Evolutionary conservation across 2,329 filamentous ascomycete genomes (phyloP), one percentile per base, ranked within the genome.

Genomic region (Ploettnerulaceae sp.): DNA sequence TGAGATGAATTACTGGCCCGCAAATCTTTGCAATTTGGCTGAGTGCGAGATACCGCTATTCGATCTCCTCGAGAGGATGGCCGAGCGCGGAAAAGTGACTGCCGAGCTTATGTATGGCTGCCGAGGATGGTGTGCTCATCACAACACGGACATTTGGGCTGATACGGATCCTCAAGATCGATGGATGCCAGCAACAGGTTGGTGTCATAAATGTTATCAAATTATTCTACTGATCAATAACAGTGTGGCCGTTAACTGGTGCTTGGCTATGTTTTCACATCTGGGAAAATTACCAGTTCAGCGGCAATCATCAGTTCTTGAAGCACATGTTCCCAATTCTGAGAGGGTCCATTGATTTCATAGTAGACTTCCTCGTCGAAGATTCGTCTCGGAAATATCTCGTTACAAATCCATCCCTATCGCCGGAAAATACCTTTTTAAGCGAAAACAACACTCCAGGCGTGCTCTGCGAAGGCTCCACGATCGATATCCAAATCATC

Each of bases 1-100:
- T 0, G 67, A 76, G 55, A 76, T 76, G 73, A 75, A 75, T 51
- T 76, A 76, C 54, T 76, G 72, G 72, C 65, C 61, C 0, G 58
- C 60, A 8, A 60, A 64, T 36, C 37, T 56, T 2, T 57, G 57
- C 28, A 60, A 60, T 33, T 45, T 64, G n/a, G 39, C 62, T 0
- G 68, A 70, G 34, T 66, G 64, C 15, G 63, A 71, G 32, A 38
- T 56, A 3, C 68, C 70, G 1, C 45, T 73, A 0, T 71, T 72
- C 34, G 61, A 66, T 17, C 55, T 67, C 1, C 56, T 72, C 2
- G 64, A 69, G 18, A 60, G 63, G 6, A 57, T 71, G 49, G 62
- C 59, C 8, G 34, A 57, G 7, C 42, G 63, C 33, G 64, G 71
- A 14, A 21, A 58, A 53, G 25, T 61, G 51, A 65, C 62, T 2